Conservation (phyloP, 2,329 filamentous ascomycete genomes). For the Fusarium bactridioides region DNA sequence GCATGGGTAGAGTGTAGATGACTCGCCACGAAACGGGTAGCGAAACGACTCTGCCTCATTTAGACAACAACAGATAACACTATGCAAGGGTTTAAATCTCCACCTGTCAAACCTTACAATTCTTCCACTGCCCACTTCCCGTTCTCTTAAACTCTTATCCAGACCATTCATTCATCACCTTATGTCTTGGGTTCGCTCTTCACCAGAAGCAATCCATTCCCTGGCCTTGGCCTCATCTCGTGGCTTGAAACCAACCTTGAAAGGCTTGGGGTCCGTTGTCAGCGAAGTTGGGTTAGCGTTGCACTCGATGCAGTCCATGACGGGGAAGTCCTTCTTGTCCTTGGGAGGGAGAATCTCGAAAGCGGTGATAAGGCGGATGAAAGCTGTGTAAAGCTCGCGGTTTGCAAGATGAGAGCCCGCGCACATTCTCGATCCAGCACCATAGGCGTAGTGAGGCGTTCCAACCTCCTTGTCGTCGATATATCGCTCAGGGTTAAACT, state of each 20-base stretch:
- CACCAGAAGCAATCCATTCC: slow-evolving; percentile 61
- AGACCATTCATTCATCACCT: background rate
- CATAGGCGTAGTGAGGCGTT: slow-evolving; percentile 69
- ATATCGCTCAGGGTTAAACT: slow-evolving; percentile 76
- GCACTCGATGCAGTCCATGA: slow-evolving; percentile 65
- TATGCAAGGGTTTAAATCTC: background rate
- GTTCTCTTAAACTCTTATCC: slow-evolving; percentile 8
- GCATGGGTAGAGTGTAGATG: background rate
- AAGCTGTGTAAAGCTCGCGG: slow-evolving; percentile 68
- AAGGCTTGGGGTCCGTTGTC: slow-evolving; percentile 69
- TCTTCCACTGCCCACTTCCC: slow-evolving; percentile 9
- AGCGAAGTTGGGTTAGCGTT: slow-evolving; percentile 64
- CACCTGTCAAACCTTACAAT: slow-evolving; percentile 14
- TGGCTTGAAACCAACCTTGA: slow-evolving; percentile 56
- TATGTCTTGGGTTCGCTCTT: slow-evolving; percentile 58
- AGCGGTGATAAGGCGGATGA: slow-evolving; percentile 65
- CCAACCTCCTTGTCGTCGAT: slow-evolving; percentile 63
- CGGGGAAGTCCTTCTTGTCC: slow-evolving; percentile 56
- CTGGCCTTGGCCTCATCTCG: slow-evolving; percentile 55
- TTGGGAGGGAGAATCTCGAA: slow-evolving; percentile 62
- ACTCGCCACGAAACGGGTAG: slow-evolving; percentile 3
- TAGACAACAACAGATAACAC: background rate
- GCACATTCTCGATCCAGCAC: slow-evolving; percentile 70
- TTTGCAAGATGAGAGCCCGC: slow-evolving; percentile 70
- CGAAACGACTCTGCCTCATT: slow-evolving; percentile 24